Evolutionary conservation across 2,329 filamentous ascomycete genomes (phyloP), one percentile per base, ranked within the genome.

Genomic region (Magnaporthiopsis poae): DNA sequence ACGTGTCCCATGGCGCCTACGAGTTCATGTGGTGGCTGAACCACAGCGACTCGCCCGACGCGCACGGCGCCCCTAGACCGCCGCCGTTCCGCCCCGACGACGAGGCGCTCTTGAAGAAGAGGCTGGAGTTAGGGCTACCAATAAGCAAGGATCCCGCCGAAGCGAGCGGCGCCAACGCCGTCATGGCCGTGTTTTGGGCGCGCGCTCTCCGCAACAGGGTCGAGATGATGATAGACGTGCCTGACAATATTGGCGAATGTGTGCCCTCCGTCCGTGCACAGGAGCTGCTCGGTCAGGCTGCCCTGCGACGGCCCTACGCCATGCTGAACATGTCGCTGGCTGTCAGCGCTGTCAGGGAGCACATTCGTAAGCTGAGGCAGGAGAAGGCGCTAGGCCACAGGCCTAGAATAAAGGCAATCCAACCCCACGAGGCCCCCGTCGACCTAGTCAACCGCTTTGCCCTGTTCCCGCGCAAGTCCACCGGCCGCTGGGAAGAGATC

Each of bases 161-260:
- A 0, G 72, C 73, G 12, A 70, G 74, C 46, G 46, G 46, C 46
- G 46, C 46, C 62, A 72, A 72, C 61, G 81, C 73, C 0, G 79
- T 80, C 1, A 75, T 77, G 71, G 74, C 78, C 8, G 86, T 92
- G 12, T 73, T 93, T 67, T 77, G 82, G 69, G 77, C 77, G 5
- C 76, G 87, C 61, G 87, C 88, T 0, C 67, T 62, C 5, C 85
- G 88, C 65, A 86, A 83, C 72, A 72, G 74, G 0, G 84, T 67
- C 3, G 12, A 83, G 0, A 69, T 75, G 0, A 72, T 87, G 13
- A 75, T 75, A 61, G 80, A 82, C 29, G 72, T 88, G 46, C 74
- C 75, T 0, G 67, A 81, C 1, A 81, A 86, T 68, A 68, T 76
- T 39, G 75, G 88, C 1, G 67, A 75, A 11, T 73, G 71, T 2